A percentile compares a stretch with the other conserved stretches of the same genome.
Evolutionary conservation across 1,139 yeast species (phyloP).

Genomic region (Kodamaea plutei): DNA sequence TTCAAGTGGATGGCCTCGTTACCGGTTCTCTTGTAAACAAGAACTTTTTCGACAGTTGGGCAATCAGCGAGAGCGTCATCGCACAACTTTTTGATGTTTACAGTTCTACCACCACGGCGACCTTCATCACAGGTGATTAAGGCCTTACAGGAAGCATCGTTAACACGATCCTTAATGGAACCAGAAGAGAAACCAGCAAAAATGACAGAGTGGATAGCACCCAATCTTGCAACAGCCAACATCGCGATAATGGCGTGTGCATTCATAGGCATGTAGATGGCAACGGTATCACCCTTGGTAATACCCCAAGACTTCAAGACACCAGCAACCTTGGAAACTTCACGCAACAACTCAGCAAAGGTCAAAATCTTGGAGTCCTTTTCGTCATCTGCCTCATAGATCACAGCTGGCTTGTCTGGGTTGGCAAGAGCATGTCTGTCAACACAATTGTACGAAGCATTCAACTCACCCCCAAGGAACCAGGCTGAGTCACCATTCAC

Average conservation of each 20-base stretch:
- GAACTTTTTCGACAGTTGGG: conserved; percentile 75
- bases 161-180: conserved; percentile 84
- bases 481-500: conserved; percentile 82
- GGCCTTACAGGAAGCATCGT: conserved; percentile 83
- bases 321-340: conserved; percentile 86
- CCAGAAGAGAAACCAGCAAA: conserved; percentile 98
- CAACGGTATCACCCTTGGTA: conserved; percentile 91
- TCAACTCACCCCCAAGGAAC: conserved; percentile 91
- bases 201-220: conserved; percentile 94
- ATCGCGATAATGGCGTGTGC: conserved; percentile 92
- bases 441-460: conserved; percentile 93
- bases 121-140: conserved; percentile 96
- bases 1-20: conserved; percentile 59
- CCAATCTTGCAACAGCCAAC: conserved; percentile 91
- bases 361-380: conserved; percentile 69
- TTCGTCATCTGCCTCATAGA: conserved; percentile 95
- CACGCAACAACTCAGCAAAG: conserved; percentile 79
- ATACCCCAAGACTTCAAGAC: conserved; percentile 85
- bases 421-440: conserved; percentile 88
- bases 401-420: conserved; percentile 86
- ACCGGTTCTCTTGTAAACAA: conserved; percentile 87
- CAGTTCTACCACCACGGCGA: conserved; percentile 91
- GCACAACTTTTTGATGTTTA: conserved; percentile 87
- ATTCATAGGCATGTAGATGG: conserved; percentile 95
- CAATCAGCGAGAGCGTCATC: conserved; percentile 85